Base-by-base conservation (phyloP, 2,329 filamentous ascomycete genomes). In the Aspergillus jensenii region DNA sequence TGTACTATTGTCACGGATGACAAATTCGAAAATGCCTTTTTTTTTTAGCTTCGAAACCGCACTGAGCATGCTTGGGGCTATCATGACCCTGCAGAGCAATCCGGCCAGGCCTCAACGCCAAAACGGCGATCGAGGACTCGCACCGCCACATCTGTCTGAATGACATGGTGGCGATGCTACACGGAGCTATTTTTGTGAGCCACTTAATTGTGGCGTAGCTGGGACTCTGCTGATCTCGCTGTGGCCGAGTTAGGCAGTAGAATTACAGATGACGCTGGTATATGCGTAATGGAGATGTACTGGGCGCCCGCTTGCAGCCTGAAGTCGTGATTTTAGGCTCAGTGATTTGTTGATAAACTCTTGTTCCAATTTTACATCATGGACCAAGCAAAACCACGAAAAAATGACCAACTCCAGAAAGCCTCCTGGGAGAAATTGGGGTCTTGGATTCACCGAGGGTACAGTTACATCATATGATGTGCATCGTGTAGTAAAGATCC, bases 1-100 rank as follows among this genome's bases (percentile, higher is more conserved):
- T 31, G 27, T 31, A 48, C 60, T 58, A 59, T 62, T 58, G 60
- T 59, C 50, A 43, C 43, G 17, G 31, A 48, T 64, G 61, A 65
- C 63, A 61, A 65, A 60, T 62, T 54, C 54, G 21, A 45, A 40
- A 40, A 44, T 50, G 33, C 49, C 50, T n/a, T n/a, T 35, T 37
- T 39, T 31, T 31, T 8, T 8, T 8, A 12, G 15, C 35, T 37
- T 39, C 39, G 12, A 11, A 50, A 46, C 14, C 23, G 8, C 27
- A 37, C 25, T 12, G 27, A 33, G 27, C 17, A 14, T 44, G 37
- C 49, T 44, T 23, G 35, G 19, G 35, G 43, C 54, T 56, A 49
- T 51, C 40, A 43, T 50, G 45, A 50, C 55, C 50, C 55, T 57
- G 41, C 49, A 52, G 55, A 49, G 43, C 23, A 43, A 49, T 31